Evolutionary conservation across 2,329 filamentous ascomycete species (phyloP).

Genomic region (Anthostomella pinea): DNA sequence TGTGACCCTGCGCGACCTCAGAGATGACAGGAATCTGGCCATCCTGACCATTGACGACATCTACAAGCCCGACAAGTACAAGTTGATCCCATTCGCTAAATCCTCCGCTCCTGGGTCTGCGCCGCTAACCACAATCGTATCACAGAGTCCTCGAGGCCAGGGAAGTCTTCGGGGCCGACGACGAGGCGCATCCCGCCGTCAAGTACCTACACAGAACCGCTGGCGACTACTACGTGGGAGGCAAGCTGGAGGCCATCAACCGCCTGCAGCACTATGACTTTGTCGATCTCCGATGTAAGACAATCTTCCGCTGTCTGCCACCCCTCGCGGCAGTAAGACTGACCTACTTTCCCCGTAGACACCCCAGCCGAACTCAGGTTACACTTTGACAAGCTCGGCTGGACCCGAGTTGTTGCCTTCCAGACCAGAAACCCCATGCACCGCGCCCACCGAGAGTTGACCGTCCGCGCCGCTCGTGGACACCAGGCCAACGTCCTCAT

Average conservation of each 20-base stretch:
- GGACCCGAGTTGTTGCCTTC: slow-evolving; percentile 96
- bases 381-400: slow-evolving; percentile 99
- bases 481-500: slow-evolving; percentile 98
- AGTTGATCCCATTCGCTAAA: slow-evolving; percentile 18
- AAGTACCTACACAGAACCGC: slow-evolving; percentile 81
- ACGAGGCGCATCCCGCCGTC: slow-evolving; percentile 87
- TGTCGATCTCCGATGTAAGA: slow-evolving; percentile 86
- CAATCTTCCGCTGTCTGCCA: background rate
- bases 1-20: slow-evolving; percentile 88
- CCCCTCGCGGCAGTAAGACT: slow-evolving; percentile 8
- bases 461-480: slow-evolving; percentile 90
- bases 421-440: slow-evolving; percentile 99
- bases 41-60: slow-evolving; percentile 95
- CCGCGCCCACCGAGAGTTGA: slow-evolving; percentile 95
- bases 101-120: slow-evolving; percentile 48
- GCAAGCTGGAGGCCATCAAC: slow-evolving; percentile 93
- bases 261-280: slow-evolving; percentile 98
- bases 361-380: slow-evolving; percentile 90
- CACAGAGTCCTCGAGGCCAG: slow-evolving; percentile 80
- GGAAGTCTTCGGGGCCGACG: slow-evolving; percentile 89
- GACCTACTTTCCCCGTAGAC: slow-evolving; percentile 47
- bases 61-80: slow-evolving; percentile 92
- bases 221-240: slow-evolving; percentile 88
- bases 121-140: slow-evolving; percentile 33
- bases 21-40: slow-evolving; percentile 92